A percentile compares a stretch with the other conserved stretches of the same genome.
phyloP scores from a whole-genome alignment of 208 protist genomes.

The Leishmania major region DNA sequence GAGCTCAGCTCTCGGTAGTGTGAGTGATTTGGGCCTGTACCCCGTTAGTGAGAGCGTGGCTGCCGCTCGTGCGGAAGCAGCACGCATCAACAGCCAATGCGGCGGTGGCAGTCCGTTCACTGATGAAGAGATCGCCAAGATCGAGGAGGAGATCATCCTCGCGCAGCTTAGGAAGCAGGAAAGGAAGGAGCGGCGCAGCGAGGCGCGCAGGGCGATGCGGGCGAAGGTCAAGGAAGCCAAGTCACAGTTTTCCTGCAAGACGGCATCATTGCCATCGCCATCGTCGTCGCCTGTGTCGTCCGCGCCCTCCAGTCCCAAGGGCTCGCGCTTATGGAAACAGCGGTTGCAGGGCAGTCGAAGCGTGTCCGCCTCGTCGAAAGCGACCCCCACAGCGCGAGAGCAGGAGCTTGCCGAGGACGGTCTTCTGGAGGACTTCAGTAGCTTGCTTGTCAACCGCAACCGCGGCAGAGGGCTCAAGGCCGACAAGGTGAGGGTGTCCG shows the following conservation, averaged over 20 bases:
- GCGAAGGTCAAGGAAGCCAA: neutral
- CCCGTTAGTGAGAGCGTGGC: neutral
- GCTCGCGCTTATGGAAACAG: neutral
- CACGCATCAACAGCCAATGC: neutral
- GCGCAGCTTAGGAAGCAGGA: conserved; percentile 9
- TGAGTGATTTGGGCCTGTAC: conserved; percentile 12
- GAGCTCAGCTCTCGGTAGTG: neutral
- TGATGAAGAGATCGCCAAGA: conserved; percentile 16
- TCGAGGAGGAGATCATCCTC: conserved; percentile 13
- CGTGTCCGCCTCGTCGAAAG: neutral
- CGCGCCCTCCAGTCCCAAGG: neutral
- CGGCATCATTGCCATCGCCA: neutral
- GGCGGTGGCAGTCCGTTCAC: neutral
- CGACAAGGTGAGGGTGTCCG: neutral
- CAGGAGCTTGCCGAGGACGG: conserved; percentile 12
- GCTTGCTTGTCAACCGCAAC: conserved; percentile 3
- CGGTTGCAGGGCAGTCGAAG: neutral
- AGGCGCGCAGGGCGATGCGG: conserved; percentile 6
- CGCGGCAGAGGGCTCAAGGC: neutral
- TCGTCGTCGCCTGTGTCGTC: neutral
- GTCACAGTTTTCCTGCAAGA: neutral
- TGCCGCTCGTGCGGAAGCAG: neutral
- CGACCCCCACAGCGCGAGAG: neutral
- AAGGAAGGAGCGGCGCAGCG: conserved; percentile 8
- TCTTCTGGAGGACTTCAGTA: conserved; percentile 20